Base-by-base conservation (phyloP, 768 basidiomycete genomes). In the Amanita thiersii region DNA sequence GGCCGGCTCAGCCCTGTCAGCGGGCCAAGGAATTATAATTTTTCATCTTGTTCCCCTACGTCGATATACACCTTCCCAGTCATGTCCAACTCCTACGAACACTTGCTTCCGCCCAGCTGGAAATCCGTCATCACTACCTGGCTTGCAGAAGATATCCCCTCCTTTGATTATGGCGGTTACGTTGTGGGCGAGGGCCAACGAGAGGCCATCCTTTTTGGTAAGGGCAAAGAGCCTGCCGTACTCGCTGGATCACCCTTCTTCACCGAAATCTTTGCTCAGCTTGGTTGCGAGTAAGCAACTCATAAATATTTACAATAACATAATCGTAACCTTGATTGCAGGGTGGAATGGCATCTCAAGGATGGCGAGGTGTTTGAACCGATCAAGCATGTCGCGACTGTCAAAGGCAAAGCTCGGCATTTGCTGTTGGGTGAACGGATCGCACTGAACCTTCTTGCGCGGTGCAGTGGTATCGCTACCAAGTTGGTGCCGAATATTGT, bases 241-340 rank as follows among this genome's bases (percentile, higher is more conserved):
- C 74, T 99, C 5, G 96, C 96, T 8, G 96, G 96, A 39, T 86
- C 82, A 6, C 96, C 94, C 0, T 98, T 99, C 64, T 88, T 98
- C 54, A 83, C 86, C 25, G 90, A 98, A 62, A 77, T 98, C 44
- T 97, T 98, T 60, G 62, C 64, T 32, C 87, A 90, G 52, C 73
- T 96, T 15, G 90, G 74, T 23, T 99, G 94, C 81, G 63, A 78
- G 93, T 94, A 60, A 38, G 32, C 17, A 1, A 40, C 12, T 35
- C 17, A n/a, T 29, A 8, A 28, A 28, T 28, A 14, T 14, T 45
- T 20, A 15, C 18, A 10, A 2, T 19, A 15, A 8, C 32, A 23
- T 31, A 32, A 15, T 11, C 10, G 29, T 37, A 28, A 25, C 2
- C 15, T 26, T 19, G 1, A 14, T 23, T 15, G 5, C 59, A 96